phyloP scores from a whole-genome alignment of 768 basidiomycete species.

The Lentinus brumalis region DNA sequence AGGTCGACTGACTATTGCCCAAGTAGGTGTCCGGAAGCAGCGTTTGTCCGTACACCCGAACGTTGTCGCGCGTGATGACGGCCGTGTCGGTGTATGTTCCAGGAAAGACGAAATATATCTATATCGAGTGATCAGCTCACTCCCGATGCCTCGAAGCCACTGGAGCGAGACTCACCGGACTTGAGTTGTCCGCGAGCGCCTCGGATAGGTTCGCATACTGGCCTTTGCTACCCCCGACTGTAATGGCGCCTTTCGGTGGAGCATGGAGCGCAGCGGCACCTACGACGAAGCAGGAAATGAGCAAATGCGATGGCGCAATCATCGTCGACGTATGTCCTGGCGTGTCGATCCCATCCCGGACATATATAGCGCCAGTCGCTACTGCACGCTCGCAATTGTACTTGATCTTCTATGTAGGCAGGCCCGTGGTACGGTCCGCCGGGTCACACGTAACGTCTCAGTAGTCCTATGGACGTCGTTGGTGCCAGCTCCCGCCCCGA shows the following conservation, averaged over 20 bases:
- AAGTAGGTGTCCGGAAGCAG: constrained; percentile 3
- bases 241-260: constrained; percentile 16
- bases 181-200: constrained; percentile 18
- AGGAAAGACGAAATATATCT: constrained; percentile 17
- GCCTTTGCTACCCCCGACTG: constrained; percentile 8
- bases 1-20: constrained; percentile 15
- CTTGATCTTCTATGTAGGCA: not conserved
- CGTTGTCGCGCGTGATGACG: constrained; percentile 14
- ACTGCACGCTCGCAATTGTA: not conserved
- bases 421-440: not conserved
- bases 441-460: not conserved
- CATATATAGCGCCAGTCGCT: not conserved
- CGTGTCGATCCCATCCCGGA: not conserved
- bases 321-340: not conserved
- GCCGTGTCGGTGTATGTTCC: constrained; percentile 15
- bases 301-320: not conserved
- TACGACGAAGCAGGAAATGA: not conserved
- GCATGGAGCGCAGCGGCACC: constrained; percentile 6
- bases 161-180: constrained; percentile 1
- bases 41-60: constrained; percentile 16
- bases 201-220: constrained; percentile 11
- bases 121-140: not conserved
- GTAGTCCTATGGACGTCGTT: not conserved
- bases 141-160: not conserved
- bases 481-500: not conserved